Evolutionary conservation across 371 early-diverging fungal genomes (phyloP), one percentile per base, ranked within the genome.

Genomic region (Circinella minor): DNA sequence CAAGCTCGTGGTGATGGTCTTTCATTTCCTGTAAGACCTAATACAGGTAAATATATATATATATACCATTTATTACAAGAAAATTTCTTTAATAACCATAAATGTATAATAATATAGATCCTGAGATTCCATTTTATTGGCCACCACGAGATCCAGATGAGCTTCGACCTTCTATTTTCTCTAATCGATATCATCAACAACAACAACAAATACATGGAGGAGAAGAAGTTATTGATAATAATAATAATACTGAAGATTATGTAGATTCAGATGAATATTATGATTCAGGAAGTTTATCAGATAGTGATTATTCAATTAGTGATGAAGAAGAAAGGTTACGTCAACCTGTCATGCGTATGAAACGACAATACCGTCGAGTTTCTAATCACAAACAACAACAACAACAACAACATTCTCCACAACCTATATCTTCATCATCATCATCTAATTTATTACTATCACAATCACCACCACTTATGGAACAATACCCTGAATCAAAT

Each of bases 1-100:
- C 63, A 5, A 86, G 86, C 74, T 47, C 72, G 5, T 1, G 95
- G 93, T n/a, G 87, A 87, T 37, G 97, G 97, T 14, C 71, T 93
- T 14, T 73, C 81, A 37, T 95, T 88, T 74, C 82, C 89, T 7
- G 86, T 94, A 43, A 81, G 36, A 81, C 60, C 60, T 4, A 43
- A 65, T 20, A 70, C 64, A 51, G 69, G 69, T 69, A 57, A 43
- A 7, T 8, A 43, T 1, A 11, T 9, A 1, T 1, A 61, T n/a
- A 55, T 15, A 34, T 7, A 14, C n/a, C 2, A 27, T 27, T 1
- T 27, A 27, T 27, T 27, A 27, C 27, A 27, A 27, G 27, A 27
- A 27, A 2, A 27, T 27, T 27, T 27, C 27, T 27, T 27, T n/a
- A n/a, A 7, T 51, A 51, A 49, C 20, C 17, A 34, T 15, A 37